A percentile compares a stretch with the other conserved stretches of the same genome.
Evolutionary conservation across 148 eudicot species (phyloP).

Genomic region (Diospyros lotus): DNA sequence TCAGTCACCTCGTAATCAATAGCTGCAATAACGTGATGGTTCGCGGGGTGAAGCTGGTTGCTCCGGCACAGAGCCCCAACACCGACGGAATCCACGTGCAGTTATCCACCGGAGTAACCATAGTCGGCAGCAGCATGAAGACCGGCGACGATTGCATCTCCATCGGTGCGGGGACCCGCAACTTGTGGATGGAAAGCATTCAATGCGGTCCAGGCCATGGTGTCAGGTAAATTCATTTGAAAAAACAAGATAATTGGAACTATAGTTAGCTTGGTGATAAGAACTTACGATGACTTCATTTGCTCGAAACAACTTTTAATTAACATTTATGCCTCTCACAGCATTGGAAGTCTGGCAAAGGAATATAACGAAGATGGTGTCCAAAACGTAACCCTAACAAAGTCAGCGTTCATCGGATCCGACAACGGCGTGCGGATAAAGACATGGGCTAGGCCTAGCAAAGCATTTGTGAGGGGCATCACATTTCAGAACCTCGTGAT

Average conservation of each 20-base stretch:
- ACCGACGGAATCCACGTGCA: constrained; percentile 42
- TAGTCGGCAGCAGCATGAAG: constrained; percentile 12
- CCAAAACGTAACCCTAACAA: constrained; percentile 3
- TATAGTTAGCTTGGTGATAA: too few relatives aligned
- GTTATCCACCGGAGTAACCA: constrained; percentile 29
- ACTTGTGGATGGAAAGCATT: constrained; percentile 31
- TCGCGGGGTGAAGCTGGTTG: constrained; percentile 18
- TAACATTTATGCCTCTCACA: background rate
- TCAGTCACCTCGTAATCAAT: constrained; percentile 27
- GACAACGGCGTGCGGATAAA: background rate
- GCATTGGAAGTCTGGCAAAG: constrained; percentile 8
- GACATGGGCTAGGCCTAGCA: constrained; percentile 2
- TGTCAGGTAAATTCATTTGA: constrained; percentile 22
- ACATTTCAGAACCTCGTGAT: background rate
- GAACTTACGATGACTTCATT: too few relatives aligned
- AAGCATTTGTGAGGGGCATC: background rate
- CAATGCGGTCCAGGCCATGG: constrained; percentile 46
- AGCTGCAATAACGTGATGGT: constrained; percentile 32
- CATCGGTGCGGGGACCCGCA: constrained; percentile 33
- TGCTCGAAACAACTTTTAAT: too few relatives aligned
- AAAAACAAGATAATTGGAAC: too few relatives aligned
- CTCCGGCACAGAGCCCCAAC: constrained; percentile 35
- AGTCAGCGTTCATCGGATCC: background rate
- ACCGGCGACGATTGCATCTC: constrained; percentile 49
- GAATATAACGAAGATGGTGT: constrained; percentile 1